phyloP scores from a whole-genome alignment of 2,329 filamentous ascomycete species.

The Plenodomus biglobosus region DNA sequence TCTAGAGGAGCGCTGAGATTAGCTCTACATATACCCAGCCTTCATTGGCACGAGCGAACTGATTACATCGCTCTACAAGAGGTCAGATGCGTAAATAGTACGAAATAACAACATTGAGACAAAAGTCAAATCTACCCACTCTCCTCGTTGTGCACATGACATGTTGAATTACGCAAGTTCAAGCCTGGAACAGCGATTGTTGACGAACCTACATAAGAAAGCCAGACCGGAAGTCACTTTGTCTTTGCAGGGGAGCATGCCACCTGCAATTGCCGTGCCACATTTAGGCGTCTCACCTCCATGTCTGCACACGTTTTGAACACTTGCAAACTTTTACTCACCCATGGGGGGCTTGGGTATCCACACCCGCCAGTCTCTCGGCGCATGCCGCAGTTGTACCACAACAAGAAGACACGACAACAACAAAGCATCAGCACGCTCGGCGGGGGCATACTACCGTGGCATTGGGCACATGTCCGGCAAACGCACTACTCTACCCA shows the following conservation, averaged over 20 bases:
- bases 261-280: slow-evolving; percentile 4
- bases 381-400: slow-evolving; percentile 12
- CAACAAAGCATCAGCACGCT: background rate
- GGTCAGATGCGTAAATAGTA: slow-evolving; percentile 23
- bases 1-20: slow-evolving; percentile 12
- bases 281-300: slow-evolving; percentile 1
- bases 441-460: slow-evolving; percentile 4
- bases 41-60: slow-evolving; percentile 21
- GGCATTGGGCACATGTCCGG: background rate
- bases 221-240: slow-evolving; percentile 5
- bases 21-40: slow-evolving; percentile 34
- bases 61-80: slow-evolving; percentile 24
- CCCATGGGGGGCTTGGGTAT: slow-evolving; percentile 1
- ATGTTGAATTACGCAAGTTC: no score
- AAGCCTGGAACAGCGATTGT: no score
- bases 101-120: slow-evolving; percentile 4
- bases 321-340: slow-evolving; percentile 5
- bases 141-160: background rate
- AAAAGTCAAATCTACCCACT: background rate
- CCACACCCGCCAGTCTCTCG: slow-evolving; percentile 6
- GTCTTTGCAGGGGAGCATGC: background rate
- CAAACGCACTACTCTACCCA: background rate
- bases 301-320: slow-evolving; percentile 10
- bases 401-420: background rate
- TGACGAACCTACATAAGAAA: no score